Conservation (phyloP, 2,329 filamentous ascomycete genomes). For the Aspergillus uvarum region DNA sequence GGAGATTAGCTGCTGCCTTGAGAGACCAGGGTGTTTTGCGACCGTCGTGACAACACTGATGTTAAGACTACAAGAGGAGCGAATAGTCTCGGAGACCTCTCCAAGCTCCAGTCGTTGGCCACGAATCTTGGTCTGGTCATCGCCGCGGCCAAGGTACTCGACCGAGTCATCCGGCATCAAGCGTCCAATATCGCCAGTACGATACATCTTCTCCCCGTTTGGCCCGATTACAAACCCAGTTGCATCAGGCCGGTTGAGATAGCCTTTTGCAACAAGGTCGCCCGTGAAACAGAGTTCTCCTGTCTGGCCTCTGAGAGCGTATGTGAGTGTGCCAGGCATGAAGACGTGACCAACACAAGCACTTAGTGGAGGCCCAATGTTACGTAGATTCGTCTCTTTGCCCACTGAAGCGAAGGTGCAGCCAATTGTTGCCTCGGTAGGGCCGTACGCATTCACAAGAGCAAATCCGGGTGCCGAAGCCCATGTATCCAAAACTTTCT, state of each 20-base stretch:
- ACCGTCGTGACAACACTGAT: conserved; percentile 32
- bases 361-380: conserved; percentile 31
- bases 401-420: conserved; percentile 30
- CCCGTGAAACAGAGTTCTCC: conserved; percentile 34
- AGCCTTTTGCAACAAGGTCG: conserved; percentile 29
- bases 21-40: conserved; percentile 28
- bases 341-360: conserved; percentile 30
- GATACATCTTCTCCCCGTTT: conserved; percentile 58
- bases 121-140: conserved; percentile 80
- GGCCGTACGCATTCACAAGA: conserved; percentile 36
- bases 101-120: conserved; percentile 78
- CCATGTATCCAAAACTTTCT: conserved; percentile 35
- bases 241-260: conserved; percentile 31
- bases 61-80: conserved; percentile 19
- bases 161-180: conserved; percentile 74
- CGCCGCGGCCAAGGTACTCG: conserved; percentile 69
- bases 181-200: conserved; percentile 77
- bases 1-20: conserved; percentile 30
- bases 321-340: conserved; percentile 24
- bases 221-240: conserved; percentile 21
- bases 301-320: conserved; percentile 27
- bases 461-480: conserved; percentile 23
- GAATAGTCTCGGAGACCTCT: conserved; percentile 58
- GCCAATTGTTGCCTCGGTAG: conserved; percentile 38
- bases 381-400: conserved; percentile 26